A percentile compares a stretch with the other conserved stretches of the same genome.
These are phyloP conservation scores for Rosellinia necatrix DNA, from an alignment of 2,329 filamentous ascomycete species.

Conservation along the genomic window DNA sequence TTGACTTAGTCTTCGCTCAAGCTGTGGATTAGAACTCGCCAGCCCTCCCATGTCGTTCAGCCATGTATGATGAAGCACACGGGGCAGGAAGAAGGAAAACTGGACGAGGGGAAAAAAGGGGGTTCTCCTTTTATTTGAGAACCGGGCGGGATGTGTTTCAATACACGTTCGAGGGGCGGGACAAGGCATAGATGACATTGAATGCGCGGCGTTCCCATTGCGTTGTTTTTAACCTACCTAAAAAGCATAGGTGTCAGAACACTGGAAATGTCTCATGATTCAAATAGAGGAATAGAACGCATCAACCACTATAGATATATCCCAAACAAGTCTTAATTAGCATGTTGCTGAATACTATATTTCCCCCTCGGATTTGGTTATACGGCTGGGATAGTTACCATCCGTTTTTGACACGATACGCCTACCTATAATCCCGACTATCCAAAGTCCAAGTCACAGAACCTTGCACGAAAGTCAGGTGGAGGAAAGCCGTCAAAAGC, in stretches of 20 bases:
- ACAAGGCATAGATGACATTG: constrained; percentile 1
- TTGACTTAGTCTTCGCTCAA: no score
- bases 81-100: background rate
- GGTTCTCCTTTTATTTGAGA: background rate
- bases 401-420: no score
- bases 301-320: background rate
- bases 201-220: constrained; percentile 19
- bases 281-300: constrained; percentile 28
- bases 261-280: constrained; percentile 1
- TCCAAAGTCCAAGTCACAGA: no score
- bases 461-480: no score
- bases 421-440: no score
- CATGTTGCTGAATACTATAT: background rate
- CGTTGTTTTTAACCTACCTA: background rate
- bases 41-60: background rate
- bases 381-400: no score
- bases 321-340: background rate
- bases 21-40: background rate
- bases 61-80: constrained; percentile 13
- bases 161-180: background rate
- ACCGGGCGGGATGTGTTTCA: background rate
- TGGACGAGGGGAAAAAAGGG: no score
- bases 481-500: background rate
- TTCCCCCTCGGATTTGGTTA: no score
- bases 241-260: background rate